Conservation (phyloP, 2,329 filamentous ascomycete genomes). For the Fusarium pseudonygamai region DNA sequence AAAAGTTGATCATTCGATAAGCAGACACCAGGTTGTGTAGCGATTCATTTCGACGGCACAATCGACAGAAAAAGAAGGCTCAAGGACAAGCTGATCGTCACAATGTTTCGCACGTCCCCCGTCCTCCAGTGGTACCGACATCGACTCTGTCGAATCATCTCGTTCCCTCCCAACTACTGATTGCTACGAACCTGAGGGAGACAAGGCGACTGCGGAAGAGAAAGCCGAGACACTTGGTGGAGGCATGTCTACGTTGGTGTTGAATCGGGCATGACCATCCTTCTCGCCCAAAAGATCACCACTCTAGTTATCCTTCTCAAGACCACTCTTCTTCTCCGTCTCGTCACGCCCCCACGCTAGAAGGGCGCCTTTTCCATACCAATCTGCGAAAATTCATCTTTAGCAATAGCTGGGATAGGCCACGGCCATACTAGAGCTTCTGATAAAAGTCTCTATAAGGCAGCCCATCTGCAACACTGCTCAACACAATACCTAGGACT, state of each 20-base stretch:
- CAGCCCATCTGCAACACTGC: too few species aligned
- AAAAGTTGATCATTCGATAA: neutral
- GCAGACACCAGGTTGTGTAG: neutral
- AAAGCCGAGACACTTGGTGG: neutral
- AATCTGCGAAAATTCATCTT: neutral
- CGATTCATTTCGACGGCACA: neutral
- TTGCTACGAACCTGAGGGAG: neutral
- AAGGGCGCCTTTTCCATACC: neutral
- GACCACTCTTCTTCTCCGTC: constrained; percentile 14
- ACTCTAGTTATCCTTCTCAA: constrained; percentile 38
- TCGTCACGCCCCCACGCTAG: constrained; percentile 1
- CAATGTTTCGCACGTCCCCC: neutral
- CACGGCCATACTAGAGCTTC: too few species aligned
- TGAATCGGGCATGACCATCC: constrained; percentile 32
- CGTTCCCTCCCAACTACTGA: neutral
- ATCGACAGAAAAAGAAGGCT: neutral
- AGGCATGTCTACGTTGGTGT: constrained; percentile 40
- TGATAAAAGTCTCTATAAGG: too few species aligned
- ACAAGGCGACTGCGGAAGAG: neutral
- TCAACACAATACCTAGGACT: too few species aligned
- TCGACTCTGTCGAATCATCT: neutral
- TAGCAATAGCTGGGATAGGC: neutral
- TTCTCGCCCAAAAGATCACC: constrained; percentile 37
- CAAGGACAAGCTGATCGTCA: neutral
- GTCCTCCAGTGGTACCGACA: neutral